Conservation (phyloP, 352 stramenopile genomes). For the Pythium aquatile region DNA sequence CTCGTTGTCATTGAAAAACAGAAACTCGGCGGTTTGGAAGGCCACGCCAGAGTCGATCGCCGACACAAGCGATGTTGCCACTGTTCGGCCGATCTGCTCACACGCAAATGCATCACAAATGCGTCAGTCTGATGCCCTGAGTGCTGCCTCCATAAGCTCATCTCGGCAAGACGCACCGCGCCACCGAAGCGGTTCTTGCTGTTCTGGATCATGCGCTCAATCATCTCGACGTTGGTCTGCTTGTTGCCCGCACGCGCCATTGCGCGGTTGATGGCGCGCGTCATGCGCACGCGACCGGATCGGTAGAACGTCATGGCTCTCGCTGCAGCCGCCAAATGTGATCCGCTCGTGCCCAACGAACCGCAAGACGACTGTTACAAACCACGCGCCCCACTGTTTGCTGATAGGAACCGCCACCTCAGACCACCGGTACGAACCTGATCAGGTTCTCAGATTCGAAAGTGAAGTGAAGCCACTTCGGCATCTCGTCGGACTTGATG, state of each 20-base stretch:
- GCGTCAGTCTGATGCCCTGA: not conserved
- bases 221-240: constrained; percentile 40
- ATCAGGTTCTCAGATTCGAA: constrained; percentile 14
- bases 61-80: constrained; percentile 44
- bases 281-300: constrained; percentile 60
- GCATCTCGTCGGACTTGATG: constrained; percentile 24
- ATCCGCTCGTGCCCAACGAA: constrained; percentile 23
- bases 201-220: constrained; percentile 64
- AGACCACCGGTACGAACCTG: not conserved
- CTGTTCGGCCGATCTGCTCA: constrained; percentile 44
- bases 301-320: constrained; percentile 70
- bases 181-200: constrained; percentile 66
- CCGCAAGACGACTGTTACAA: constrained; percentile 9
- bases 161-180: constrained; percentile 37
- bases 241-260: constrained; percentile 58
- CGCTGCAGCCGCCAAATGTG: constrained; percentile 12
- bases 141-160: not conserved
- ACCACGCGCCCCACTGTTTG: not conserved
- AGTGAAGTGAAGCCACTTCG: constrained; percentile 27
- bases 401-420: constrained; percentile 1
- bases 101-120: not conserved
- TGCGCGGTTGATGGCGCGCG: constrained; percentile 54
- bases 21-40: constrained; percentile 64
- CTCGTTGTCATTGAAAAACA: constrained; percentile 75
- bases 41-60: constrained; percentile 51